These are phyloP conservation scores for Saccharomycopsis capsularis DNA, from an alignment of 805 yeast genomes.

Conservation along the genomic window DNA sequence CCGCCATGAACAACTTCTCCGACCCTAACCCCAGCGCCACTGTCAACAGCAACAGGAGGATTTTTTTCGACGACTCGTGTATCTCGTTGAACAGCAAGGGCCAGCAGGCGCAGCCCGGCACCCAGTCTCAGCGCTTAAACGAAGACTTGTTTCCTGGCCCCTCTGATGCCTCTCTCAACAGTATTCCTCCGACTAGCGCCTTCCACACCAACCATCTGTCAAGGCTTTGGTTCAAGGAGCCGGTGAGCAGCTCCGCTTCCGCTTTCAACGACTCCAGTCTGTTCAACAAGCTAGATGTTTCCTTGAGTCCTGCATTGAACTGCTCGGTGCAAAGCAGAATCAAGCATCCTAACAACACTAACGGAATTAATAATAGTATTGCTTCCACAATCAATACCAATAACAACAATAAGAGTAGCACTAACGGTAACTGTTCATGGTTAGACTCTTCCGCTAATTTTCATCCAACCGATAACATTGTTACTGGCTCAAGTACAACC, in stretches of 20 bases:
- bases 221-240: not conserved
- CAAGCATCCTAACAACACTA: no score
- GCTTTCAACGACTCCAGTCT: not conserved
- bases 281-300: not conserved
- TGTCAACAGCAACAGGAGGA: slow-evolving; percentile 1
- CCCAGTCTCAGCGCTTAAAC: no score
- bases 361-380: not conserved
- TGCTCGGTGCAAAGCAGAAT: no score
- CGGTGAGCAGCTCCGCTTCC: not conserved
- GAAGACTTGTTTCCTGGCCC: no score
- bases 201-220: not conserved
- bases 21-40: not conserved
- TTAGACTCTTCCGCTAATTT: not conserved
- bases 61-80: slow-evolving; percentile 12
- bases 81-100: slow-evolving; percentile 3
- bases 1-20: slow-evolving; percentile 6
- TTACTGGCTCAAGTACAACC: not conserved
- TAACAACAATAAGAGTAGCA: slow-evolving; percentile 1
- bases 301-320: no score
- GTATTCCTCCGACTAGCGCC: not conserved
- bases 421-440: not conserved
- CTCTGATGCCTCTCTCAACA: no score
- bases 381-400: slow-evolving; percentile 14
- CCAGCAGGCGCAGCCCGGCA: no score
- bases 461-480: slow-evolving; percentile 9